Percentiles rank a stretch among this genome's conserved stretches.
These are phyloP conservation scores for Arctostaphylos glauca DNA, from an alignment of 148 eudicot species.

Conservation along the genomic window DNA sequence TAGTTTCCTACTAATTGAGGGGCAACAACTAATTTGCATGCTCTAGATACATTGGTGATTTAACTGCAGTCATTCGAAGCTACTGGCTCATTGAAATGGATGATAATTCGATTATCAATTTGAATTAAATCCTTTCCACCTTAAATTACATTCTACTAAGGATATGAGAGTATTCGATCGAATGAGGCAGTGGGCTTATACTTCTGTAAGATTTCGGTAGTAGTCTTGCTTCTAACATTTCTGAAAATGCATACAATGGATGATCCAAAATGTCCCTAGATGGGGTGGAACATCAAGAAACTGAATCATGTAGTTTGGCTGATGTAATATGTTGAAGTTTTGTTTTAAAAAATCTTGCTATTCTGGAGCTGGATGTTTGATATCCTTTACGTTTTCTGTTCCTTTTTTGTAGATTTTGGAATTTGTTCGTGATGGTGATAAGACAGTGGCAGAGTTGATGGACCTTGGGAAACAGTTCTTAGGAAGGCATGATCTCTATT, in stretches of 20 bases:
- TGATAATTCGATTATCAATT: not conserved
- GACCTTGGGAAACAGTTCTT: too few relatives aligned
- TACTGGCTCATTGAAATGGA: not conserved
- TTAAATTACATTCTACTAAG: too few relatives aligned
- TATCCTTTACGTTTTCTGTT: not conserved
- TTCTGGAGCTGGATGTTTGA: not conserved
- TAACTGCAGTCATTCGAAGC: not conserved
- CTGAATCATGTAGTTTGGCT: too few relatives aligned
- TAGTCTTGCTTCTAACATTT: not conserved
- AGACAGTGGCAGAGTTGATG: conserved; percentile 84
- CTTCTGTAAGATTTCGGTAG: not conserved
- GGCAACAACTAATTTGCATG: not conserved
- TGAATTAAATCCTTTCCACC: too few relatives aligned
- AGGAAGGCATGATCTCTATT: too few relatives aligned
- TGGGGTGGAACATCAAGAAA: not conserved
- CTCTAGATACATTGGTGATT: conserved; percentile 1
- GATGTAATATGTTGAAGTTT: too few relatives aligned
- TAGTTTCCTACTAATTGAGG: too few relatives aligned
- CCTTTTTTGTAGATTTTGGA: conserved; percentile 57
- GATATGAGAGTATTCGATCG: too few relatives aligned
- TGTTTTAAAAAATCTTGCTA: not conserved
- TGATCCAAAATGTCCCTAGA: not conserved
- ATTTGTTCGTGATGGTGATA: conserved; percentile 84
- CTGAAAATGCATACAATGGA: not conserved
- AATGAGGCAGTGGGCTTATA: not conserved